Conservation (phyloP, 2,329 filamentous ascomycete genomes). For the Pseudogymnoascus sp. region DNA sequence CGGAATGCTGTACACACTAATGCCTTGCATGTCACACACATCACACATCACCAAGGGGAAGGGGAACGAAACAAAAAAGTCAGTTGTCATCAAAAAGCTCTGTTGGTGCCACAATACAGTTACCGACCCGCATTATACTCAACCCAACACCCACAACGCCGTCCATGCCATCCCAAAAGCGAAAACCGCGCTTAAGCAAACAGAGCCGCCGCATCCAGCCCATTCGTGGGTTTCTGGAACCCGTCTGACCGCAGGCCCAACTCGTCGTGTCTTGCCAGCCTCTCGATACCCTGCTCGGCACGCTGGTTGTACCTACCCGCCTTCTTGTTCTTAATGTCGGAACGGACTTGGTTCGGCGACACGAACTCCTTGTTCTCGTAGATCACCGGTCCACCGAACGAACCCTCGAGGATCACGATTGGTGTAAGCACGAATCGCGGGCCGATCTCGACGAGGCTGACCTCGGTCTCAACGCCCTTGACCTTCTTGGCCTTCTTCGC, state of each 20-base stretch:
- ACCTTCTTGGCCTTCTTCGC: constrained; percentile 35
- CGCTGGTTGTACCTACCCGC: constrained; percentile 71
- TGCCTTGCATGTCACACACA: neutral
- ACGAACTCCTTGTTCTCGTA: constrained; percentile 98
- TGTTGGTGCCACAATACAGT: constrained; percentile 9
- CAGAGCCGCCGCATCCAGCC: constrained; percentile 67
- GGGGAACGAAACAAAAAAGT: neutral
- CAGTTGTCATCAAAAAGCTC: constrained; percentile 3
- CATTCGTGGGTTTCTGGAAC: constrained; percentile 56
- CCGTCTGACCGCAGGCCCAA: constrained; percentile 67
- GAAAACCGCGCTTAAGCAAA: constrained; percentile 52
- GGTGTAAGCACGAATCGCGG: constrained; percentile 89
- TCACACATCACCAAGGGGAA: neutral
- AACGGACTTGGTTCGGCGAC: constrained; percentile 86
- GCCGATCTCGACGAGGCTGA: constrained; percentile 86
- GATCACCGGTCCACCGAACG: constrained; percentile 91
- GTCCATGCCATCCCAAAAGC: constrained; percentile 5
- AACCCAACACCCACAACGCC: constrained; percentile 8
- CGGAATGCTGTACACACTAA: constrained; percentile 8
- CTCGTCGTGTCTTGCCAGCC: constrained; percentile 65
- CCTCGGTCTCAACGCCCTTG: constrained; percentile 60
- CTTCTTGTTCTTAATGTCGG: constrained; percentile 70
- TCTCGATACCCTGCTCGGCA: constrained; percentile 66
- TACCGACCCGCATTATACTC: constrained; percentile 8
- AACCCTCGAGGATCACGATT: constrained; percentile 90